These are phyloP conservation scores for Fusarium metavorans DNA, from an alignment of 2,329 filamentous ascomycete species.

Conservation along the genomic window DNA sequence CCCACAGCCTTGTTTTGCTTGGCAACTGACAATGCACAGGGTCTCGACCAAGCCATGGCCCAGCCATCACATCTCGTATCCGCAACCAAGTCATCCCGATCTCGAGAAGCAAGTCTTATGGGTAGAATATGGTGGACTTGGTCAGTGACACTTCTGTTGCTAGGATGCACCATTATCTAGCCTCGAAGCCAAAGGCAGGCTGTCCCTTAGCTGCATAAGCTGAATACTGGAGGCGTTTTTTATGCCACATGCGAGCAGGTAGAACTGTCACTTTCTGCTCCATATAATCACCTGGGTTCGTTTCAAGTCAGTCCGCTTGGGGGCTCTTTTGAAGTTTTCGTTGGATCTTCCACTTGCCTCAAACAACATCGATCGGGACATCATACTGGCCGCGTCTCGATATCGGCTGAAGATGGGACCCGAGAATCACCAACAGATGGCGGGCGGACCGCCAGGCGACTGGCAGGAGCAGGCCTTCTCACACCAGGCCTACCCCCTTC, in stretches of 20 bases:
- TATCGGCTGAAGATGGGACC: slow-evolving; percentile 8
- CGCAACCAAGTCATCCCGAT: not conserved
- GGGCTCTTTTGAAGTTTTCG: not conserved
- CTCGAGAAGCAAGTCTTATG: not conserved
- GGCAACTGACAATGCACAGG: not conserved
- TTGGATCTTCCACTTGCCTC: not conserved
- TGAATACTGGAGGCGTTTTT: not conserved
- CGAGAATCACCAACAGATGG: not conserved
- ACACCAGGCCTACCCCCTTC: not conserved
- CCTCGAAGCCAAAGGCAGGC: slow-evolving; percentile 7
- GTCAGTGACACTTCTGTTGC: not conserved
- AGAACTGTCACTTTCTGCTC: not conserved
- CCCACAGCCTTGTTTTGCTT: not conserved
- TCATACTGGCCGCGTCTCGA: not conserved
- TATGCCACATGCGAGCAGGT: not conserved
- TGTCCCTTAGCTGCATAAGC: slow-evolving; percentile 8
- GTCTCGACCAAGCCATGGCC: not conserved
- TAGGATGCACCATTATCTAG: not conserved
- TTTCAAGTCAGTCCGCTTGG: not conserved
- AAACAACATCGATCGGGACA: not conserved
- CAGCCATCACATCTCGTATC: not conserved
- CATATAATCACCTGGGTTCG: not conserved
- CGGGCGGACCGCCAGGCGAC: not conserved
- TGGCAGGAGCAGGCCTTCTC: slow-evolving; percentile 2
- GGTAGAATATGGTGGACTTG: not conserved